Percentiles rank a stretch among this genome's conserved stretches.
Conservation (phyloP, 495 filamentous ascomycete genomes). For the Penicillium longicatenatum region DNA sequence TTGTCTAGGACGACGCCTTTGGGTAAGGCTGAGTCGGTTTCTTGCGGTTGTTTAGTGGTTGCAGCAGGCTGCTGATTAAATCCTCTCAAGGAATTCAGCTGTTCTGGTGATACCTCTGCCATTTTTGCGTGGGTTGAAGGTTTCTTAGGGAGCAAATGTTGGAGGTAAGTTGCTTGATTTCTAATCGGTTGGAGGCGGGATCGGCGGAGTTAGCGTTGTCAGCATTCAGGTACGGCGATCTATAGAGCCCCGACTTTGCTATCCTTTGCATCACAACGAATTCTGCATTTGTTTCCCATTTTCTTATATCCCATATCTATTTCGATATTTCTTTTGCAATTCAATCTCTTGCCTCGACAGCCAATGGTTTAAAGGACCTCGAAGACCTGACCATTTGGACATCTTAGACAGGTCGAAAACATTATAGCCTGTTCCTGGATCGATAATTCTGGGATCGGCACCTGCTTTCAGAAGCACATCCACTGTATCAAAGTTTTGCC, state of each 20-base stretch:
- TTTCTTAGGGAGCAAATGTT: background rate
- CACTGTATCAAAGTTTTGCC: slow-evolving; percentile 20
- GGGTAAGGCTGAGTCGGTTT: slow-evolving; percentile 48
- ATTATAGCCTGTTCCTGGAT: slow-evolving; percentile 17
- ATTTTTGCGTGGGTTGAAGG: slow-evolving; percentile 8
- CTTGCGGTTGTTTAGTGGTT: slow-evolving; percentile 23
- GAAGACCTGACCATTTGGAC: slow-evolving; percentile 1
- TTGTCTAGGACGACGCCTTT: slow-evolving; percentile 87
- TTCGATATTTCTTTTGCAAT: background rate
- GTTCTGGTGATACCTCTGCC: slow-evolving; percentile 25
- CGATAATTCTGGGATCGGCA: slow-evolving; percentile 22
- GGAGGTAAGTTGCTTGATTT: slow-evolving; percentile 23
- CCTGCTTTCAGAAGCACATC: slow-evolving; percentile 22
- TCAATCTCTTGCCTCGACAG: background rate
- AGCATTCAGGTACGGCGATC: background rate
- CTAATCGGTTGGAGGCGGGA: slow-evolving; percentile 20
- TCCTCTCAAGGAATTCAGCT: slow-evolving; percentile 3
- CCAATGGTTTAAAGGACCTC: background rate
- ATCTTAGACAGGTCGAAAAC: slow-evolving; percentile 6
- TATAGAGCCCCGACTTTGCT: too few relatives aligned
- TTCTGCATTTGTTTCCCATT: background rate
- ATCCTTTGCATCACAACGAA: too few relatives aligned
- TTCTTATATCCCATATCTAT: background rate
- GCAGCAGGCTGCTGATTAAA: slow-evolving; percentile 28
- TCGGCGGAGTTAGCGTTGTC: slow-evolving; percentile 1